These are phyloP conservation scores for Cucurbitaria berberidis DNA, from an alignment of 2,329 filamentous ascomycete genomes.

Conservation along the genomic window DNA sequence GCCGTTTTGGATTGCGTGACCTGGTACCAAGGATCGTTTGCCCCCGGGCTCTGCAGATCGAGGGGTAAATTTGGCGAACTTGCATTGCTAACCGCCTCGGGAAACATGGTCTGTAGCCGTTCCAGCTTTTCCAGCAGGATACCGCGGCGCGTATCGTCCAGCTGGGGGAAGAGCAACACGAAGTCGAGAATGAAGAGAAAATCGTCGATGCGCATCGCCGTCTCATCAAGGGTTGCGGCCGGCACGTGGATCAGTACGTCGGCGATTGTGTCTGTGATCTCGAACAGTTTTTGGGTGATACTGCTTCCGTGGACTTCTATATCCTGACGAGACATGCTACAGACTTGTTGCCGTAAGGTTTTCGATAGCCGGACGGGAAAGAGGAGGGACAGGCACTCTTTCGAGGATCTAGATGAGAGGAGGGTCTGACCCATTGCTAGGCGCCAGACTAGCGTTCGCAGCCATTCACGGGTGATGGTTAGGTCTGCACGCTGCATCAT, in stretches of 20 bases:
- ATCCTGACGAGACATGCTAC: slow-evolving; percentile 52
- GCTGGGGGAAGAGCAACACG: slow-evolving; percentile 57
- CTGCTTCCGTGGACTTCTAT: slow-evolving; percentile 63
- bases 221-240: slow-evolving; percentile 54
- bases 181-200: slow-evolving; percentile 61
- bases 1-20: slow-evolving; percentile 45
- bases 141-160: slow-evolving; percentile 55
- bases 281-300: slow-evolving; percentile 65
- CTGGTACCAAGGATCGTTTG: slow-evolving; percentile 44
- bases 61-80: slow-evolving; percentile 41
- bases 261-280: slow-evolving; percentile 65
- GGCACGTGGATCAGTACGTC: slow-evolving; percentile 63
- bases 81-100: slow-evolving; percentile 41
- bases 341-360: slow-evolving; percentile 52
- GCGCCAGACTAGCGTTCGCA: slow-evolving; percentile 57
- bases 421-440: slow-evolving; percentile 57
- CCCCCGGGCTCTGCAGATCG: slow-evolving; percentile 33
- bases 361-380: slow-evolving; percentile 55
- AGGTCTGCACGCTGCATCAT: slow-evolving; percentile 57
- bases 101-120: slow-evolving; percentile 44
- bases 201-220: slow-evolving; percentile 58
- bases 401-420: slow-evolving; percentile 49
- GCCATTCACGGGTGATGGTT: slow-evolving; percentile 59
- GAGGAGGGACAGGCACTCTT: slow-evolving; percentile 51
- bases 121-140: slow-evolving; percentile 54